Percentiles rank a stretch among this genome's conserved stretches.
Evolutionary conservation across 768 basidiomycete species (phyloP).

Genomic region (Gymnopilus dilepis): DNA sequence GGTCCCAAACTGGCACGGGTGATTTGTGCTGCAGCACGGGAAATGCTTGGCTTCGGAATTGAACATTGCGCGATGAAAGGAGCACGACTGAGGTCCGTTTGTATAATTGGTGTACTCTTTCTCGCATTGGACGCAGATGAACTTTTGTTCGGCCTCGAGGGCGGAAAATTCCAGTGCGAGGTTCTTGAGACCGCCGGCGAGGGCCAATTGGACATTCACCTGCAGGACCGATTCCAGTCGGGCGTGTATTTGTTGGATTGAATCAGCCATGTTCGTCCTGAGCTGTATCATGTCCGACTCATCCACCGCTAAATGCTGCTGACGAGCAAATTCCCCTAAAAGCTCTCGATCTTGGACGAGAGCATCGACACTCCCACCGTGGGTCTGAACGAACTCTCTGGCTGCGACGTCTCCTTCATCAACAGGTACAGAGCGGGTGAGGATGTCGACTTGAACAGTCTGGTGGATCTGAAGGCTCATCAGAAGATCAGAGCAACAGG

Average conservation of each 20-base stretch:
- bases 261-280: constrained; percentile 37
- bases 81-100: constrained; percentile 44
- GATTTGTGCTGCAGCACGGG: constrained; percentile 40
- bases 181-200: constrained; percentile 41
- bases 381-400: constrained; percentile 36
- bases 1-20: constrained; percentile 40
- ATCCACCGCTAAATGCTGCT: constrained; percentile 41
- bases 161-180: constrained; percentile 39
- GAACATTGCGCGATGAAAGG: constrained; percentile 41
- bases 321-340: constrained; percentile 41
- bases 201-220: constrained; percentile 38
- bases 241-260: constrained; percentile 36
- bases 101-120: constrained; percentile 38
- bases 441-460: constrained; percentile 40
- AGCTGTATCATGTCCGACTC: constrained; percentile 46
- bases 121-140: constrained; percentile 45
- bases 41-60: constrained; percentile 38
- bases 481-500: constrained; percentile 41
- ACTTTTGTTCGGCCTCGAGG: constrained; percentile 42
- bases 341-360: constrained; percentile 40
- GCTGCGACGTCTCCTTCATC: constrained; percentile 43
- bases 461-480: constrained; percentile 49
- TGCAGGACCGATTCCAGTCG: constrained; percentile 37
- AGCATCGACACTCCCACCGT: constrained; percentile 41
- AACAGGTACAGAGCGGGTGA: constrained; percentile 39